phyloP scores from a whole-genome alignment of 495 filamentous ascomycete species.

The Lasiosphaeria miniovina region DNA sequence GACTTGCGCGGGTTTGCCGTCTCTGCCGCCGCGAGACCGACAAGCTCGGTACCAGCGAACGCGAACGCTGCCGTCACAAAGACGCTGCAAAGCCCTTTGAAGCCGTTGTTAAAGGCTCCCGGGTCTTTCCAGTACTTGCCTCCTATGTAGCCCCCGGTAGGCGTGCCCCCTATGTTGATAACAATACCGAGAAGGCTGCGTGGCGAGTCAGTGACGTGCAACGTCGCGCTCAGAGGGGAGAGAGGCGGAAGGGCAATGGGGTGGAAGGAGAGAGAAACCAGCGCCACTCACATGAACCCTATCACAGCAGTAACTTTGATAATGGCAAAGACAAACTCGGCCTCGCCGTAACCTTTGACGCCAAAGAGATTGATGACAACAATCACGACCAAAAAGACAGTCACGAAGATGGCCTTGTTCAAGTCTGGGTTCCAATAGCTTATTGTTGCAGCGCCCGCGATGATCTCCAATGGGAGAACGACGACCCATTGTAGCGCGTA shows the following conservation, averaged over 20 bases:
- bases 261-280: not conserved
- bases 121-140: constrained; percentile 75
- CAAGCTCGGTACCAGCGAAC: constrained; percentile 88
- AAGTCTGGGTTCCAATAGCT: constrained; percentile 72
- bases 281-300: constrained; percentile 72
- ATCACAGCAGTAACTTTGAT: constrained; percentile 85
- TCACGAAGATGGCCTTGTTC: constrained; percentile 76
- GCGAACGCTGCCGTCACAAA: constrained; percentile 93
- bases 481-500: constrained; percentile 95
- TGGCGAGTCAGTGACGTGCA: not conserved
- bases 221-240: not conserved
- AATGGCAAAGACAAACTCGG: constrained; percentile 83
- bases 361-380: constrained; percentile 82
- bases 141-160: constrained; percentile 76
- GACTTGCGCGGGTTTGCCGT: constrained; percentile 84
- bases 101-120: constrained; percentile 86
- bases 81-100: constrained; percentile 90
- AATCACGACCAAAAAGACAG: constrained; percentile 74
- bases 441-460: constrained; percentile 85
- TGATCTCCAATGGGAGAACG: constrained; percentile 85
- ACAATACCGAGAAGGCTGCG: constrained; percentile 73
- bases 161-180: constrained; percentile 76
- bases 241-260: constrained; percentile 1
- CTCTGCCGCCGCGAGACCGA: constrained; percentile 86
- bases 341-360: constrained; percentile 85